Evolutionary conservation across 805 yeast genomes (phyloP), one percentile per base, ranked within the genome.

Genomic region (Starmera dryadoides): DNA sequence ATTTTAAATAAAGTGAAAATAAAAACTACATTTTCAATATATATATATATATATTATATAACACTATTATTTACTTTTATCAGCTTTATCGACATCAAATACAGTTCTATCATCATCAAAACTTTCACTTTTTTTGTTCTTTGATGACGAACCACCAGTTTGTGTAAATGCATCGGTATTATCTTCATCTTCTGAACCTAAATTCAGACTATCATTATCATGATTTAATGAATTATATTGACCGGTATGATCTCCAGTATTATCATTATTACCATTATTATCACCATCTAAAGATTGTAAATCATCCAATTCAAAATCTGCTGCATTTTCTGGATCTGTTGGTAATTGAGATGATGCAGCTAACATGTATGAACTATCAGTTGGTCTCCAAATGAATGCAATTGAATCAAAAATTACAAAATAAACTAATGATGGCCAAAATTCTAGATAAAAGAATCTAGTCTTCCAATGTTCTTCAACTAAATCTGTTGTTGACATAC

Each of bases 371-470:
- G 96, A 88, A 31, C 95, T 87, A 50, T 84, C 93, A 0, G 97
- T 91, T 39, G 99, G 99, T 62, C 98, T 81, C 98, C 98, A 93
- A 46, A 93, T 75, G 67, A 88, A 77, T 5, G 96, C 86, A 46
- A 93, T 71, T 9, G 88, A 76, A 52, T 82, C 74, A 59, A 93
- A 89, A 30, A 89, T 89, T 35, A 81, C 63, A 55, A 85, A 86
- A 64, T 87, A 93, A 12, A 88, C 81, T 36, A 87, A 73, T 36
- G 95, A 81, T 30, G 96, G 95, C 96, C 98, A 89, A 66, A 95
- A 94, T 51, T 91, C 96, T 34, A 82, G 73, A 39, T 87, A 63
- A 53, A 93, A 87, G 68, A 86, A 89, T 54, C 94, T 77, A 34
- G 86, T 76, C 63, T 89, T 86, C 98, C 98, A 93, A 57, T 86